Conservation (phyloP, 352 stramenopile species). For the Globisporangium nunn region DNA sequence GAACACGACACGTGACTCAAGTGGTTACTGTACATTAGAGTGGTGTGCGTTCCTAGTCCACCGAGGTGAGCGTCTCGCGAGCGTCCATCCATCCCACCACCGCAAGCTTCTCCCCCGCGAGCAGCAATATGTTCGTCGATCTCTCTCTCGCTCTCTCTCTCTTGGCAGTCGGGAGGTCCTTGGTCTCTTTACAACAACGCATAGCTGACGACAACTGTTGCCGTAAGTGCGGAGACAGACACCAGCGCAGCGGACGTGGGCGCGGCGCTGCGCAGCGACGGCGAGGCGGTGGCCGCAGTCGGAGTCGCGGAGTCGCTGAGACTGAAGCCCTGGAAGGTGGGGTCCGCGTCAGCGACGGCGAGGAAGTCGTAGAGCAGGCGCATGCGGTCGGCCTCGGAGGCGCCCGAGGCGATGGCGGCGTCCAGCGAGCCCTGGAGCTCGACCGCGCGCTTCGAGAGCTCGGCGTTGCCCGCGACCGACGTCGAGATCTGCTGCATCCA, state of each 20-base stretch:
- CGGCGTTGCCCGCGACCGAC: constrained; percentile 5
- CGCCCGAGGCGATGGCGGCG: constrained; percentile 4
- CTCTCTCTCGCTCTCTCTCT: too few species aligned
- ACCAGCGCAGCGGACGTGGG: not conserved
- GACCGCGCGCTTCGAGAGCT: constrained; percentile 1
- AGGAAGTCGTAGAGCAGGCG: constrained; percentile 10
- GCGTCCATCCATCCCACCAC: too few species aligned
- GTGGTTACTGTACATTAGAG: too few species aligned
- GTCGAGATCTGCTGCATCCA: constrained; percentile 9
- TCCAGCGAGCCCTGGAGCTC: constrained; percentile 6
- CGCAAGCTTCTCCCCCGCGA: too few species aligned
- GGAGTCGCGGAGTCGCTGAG: not conserved
- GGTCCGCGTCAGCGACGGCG: constrained; percentile 1
- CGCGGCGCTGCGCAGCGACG: not conserved
- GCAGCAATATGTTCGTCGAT: too few species aligned
- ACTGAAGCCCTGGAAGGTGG: constrained; percentile 10
- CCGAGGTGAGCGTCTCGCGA: too few species aligned
- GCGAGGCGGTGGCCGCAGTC: not conserved
- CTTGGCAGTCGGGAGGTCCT: too few species aligned
- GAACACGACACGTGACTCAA: too few species aligned
- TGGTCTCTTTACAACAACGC: not conserved
- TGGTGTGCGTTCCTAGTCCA: too few species aligned
- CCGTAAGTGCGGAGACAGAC: not conserved
- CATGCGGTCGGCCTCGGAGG: constrained; percentile 11
- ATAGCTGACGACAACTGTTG: not conserved